Conservation (phyloP, 2,329 filamentous ascomycete species). For the Calonectria crousiana region DNA sequence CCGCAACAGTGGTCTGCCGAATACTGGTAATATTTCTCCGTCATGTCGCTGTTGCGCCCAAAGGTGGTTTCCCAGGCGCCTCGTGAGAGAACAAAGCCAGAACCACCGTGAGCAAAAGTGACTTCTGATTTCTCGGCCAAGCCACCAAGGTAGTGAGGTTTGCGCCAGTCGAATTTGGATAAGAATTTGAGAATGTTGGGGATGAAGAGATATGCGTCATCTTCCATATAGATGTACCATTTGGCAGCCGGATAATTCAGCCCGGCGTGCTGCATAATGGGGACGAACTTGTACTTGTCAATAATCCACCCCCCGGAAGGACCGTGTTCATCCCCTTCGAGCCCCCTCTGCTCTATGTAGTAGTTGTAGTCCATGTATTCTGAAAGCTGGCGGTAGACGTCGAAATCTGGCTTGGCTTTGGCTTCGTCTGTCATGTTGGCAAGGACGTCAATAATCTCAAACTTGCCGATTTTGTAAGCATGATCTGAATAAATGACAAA, state of each 20-base stretch:
- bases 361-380: slow-evolving; percentile 40
- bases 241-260: slow-evolving; percentile 38
- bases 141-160: slow-evolving; percentile 41
- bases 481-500: slow-evolving; percentile 41
- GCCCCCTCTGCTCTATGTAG: slow-evolving; percentile 36
- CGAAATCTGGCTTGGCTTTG: slow-evolving; percentile 35
- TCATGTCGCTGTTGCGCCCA: slow-evolving; percentile 29
- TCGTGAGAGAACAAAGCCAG: slow-evolving; percentile 40
- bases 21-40: slow-evolving; percentile 39
- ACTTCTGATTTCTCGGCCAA: slow-evolving; percentile 40
- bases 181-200: slow-evolving; percentile 34
- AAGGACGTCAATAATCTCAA: slow-evolving; percentile 37
- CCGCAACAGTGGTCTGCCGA: slow-evolving; percentile 41
- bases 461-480: slow-evolving; percentile 33
- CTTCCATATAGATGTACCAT: slow-evolving; percentile 45
- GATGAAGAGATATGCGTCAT: slow-evolving; percentile 42
- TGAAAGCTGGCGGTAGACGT: slow-evolving; percentile 40
- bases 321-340: slow-evolving; percentile 41
- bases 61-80: slow-evolving; percentile 42
- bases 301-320: slow-evolving; percentile 42
- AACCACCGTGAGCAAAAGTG: slow-evolving; percentile 41
- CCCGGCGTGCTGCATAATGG: slow-evolving; percentile 41
- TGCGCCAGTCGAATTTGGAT: slow-evolving; percentile 33
- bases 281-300: slow-evolving; percentile 45
- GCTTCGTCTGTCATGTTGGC: slow-evolving; percentile 36